Evolutionary conservation across 768 basidiomycete genomes (phyloP), one percentile per base, ranked within the genome.

Genomic region (Candolleomyces eurysporus): DNA sequence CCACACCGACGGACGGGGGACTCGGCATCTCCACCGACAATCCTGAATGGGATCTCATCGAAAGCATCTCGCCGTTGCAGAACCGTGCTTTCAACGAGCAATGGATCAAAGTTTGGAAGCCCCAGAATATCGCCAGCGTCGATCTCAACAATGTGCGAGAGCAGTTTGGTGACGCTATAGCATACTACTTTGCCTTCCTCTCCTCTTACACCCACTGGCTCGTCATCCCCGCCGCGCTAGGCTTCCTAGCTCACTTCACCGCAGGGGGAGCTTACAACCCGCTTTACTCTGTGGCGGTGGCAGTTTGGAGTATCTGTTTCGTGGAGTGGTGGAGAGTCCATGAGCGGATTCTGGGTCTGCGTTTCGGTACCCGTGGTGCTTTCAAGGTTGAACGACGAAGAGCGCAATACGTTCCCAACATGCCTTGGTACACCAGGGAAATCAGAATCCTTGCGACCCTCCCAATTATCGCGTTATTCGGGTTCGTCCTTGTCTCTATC

Each of bases 281-380:
- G 11, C 50, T 84, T 4, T 98, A 94, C 71, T 93, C 93, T 0
- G 74, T 82, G 57, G 74, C 91, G 21, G 76, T 96, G 51, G 83
- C 87, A n/a, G 58, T 94, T 3, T 99, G 96, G 92, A 88, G 90
- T 0, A 80, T 94, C 51, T 72, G 83, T 19, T 96, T 96, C 67
- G 90, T 96, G 63, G 95, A 98, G 72, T 89, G 87, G 79, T 99
- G 96, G 96, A 84, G 91, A 31, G 83, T 97, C 42, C 85, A 85
- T 61, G 92, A 98, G 73, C 85, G 90, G 17, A 85, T 88, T 45
- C 77, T 96, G n/a, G 86, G 92, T 2, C 82, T 94, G 51, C 81
- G 86, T 32, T 96, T 92, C 80, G 90, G 91, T 4, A 92, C 90
- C 0, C 84, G 85, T 30, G 91, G 90, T 21, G 86, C 89, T 0